Base-by-base conservation (phyloP, 2,329 filamentous ascomycete species). In the Fusarium anguioides region DNA sequence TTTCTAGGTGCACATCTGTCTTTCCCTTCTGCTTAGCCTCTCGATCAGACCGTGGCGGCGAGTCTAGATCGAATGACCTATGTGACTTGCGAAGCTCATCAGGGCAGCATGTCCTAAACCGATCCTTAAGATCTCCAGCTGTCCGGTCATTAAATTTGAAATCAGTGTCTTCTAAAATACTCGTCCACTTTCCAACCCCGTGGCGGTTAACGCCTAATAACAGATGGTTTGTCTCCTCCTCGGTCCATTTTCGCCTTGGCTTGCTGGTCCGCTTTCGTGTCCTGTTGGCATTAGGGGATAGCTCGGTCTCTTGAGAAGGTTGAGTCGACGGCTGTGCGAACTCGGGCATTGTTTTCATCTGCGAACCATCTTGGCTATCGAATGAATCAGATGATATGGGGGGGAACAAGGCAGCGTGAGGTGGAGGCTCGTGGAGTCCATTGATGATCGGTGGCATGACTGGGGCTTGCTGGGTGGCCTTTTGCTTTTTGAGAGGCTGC, bases 31-130 rank as follows among this genome's bases (percentile, higher is more conserved):
- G 73, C 45, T 74, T 78, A 21, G 75, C 59, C 45, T 76, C 75
- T 37, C 62, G 70, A n/a, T 63, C 44, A 33, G 68, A 40, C 20
- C 54, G 42, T 15, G 71, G 36, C 21, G 71, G 68, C 18, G 65
- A 69, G 62, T 73, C 60, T 68, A 71, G 36, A 59, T 73, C 49
- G 31, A 60, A 46, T 29, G 71, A 50, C 49, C 75, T 77, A 62
- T 75, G 80, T 12, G 79, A 81, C 23, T 78, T 78, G 45, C 85
- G 83, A 35, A 90, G 80, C 73, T 90, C 88, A 31, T 83, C 82
- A 0, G 88, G 88, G 63, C 87, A 90, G 72, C 87, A 90, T 5
- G 88, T 90, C 47, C 88, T 82, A 71, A 90, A 90, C 14, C 88
- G 82, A 74, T 90, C 88, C 73, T 90, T 90, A 48, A 90, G 75